Base-by-base conservation (phyloP, 2,329 filamentous ascomycete genomes). In the Epichloe typhina region DNA sequence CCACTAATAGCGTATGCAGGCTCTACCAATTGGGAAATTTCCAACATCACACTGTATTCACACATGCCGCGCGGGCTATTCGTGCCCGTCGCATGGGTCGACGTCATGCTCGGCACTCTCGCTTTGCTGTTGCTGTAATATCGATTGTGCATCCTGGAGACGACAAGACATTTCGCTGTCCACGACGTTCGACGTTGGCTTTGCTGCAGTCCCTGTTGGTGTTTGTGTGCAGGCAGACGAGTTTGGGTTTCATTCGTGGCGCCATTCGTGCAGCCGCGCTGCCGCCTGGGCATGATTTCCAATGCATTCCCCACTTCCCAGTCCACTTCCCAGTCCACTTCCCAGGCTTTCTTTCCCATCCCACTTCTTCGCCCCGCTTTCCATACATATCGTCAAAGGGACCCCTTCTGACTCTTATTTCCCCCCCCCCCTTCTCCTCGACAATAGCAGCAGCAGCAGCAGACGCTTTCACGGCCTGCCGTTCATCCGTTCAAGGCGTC, bases 401-500 rank as follows among this genome's bases (percentile, higher is more conserved):
- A 40, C 46, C 50, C 50, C 35, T 12, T 43, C 26, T 44, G 35
- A 17, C n/a, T n/a, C 37, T 42, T 43, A 17, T 47, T 40, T 19
- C 23, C 13, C 45, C 38, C 47, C 38, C 39, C n/a, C 44, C 40
- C 47, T 46, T 15, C 31, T 36, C 15, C 11, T 40, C 40, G 15
- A 38, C 31, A 40, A 51, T 26, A 50, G 36, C 50, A 52, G 33
- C 50, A 49, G 39, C 19, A 50, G 36, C 50, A 52, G 33, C 50
- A 49, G 39, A 37, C 44, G 52, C 49, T 53, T 52, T 35, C 42
- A 47, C 47, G 45, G 46, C 36, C 47, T 52, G n/a, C 19, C 50
- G 7, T 50, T 53, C 38, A 50, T 51, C 39, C 47, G 36, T 38
- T 46, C 51, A 36, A 38, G 41, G 41, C 53, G 52, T 41, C 31